Evolutionary conservation across 768 basidiomycete genomes (phyloP).

Genomic region (Cubamyces lactineus): DNA sequence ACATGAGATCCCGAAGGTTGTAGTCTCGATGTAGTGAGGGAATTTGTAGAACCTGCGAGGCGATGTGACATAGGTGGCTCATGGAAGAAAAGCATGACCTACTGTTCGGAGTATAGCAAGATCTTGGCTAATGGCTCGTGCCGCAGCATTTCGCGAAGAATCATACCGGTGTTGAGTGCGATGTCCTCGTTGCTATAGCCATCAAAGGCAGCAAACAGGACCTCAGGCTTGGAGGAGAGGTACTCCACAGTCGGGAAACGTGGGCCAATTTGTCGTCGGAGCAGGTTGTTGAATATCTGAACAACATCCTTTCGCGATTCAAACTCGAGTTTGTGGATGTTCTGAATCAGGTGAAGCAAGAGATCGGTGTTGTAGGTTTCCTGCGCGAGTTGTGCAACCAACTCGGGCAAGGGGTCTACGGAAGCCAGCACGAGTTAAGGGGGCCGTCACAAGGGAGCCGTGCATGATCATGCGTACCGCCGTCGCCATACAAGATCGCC

Average conservation of each 20-base stretch:
- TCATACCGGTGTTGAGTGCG: conserved; percentile 97
- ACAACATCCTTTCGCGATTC: conserved; percentile 89
- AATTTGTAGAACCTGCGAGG: conserved; percentile 91
- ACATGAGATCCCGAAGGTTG: conserved; percentile 97
- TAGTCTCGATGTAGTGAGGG: conserved; percentile 95
- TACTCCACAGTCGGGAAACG: conserved; percentile 98
- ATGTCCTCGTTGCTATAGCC: conserved; percentile 97
- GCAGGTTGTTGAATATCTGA: conserved; percentile 87
- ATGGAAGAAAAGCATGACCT: conserved; percentile 37
- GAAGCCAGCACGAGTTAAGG: conserved; percentile 7
- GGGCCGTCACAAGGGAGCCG: background rate
- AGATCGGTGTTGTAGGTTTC: conserved; percentile 94
- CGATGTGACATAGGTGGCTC: background rate
- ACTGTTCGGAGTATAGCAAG: conserved; percentile 93
- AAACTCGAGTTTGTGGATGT: conserved; percentile 89
- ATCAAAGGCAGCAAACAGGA: conserved; percentile 82
- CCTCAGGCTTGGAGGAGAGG: conserved; percentile 72
- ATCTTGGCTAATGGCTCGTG: conserved; percentile 92
- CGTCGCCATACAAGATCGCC: conserved; percentile 83
- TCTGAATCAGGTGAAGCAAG: conserved; percentile 75
- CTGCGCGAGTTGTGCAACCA: conserved; percentile 92
- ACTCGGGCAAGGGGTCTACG: conserved; percentile 82
- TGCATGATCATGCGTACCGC: conserved; percentile 54
- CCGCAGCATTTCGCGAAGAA: conserved; percentile 93
- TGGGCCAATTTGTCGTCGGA: conserved; percentile 89